Evolutionary conservation across 306 rosid species (phyloP).

Genomic region (Luffa acutangula): DNA sequence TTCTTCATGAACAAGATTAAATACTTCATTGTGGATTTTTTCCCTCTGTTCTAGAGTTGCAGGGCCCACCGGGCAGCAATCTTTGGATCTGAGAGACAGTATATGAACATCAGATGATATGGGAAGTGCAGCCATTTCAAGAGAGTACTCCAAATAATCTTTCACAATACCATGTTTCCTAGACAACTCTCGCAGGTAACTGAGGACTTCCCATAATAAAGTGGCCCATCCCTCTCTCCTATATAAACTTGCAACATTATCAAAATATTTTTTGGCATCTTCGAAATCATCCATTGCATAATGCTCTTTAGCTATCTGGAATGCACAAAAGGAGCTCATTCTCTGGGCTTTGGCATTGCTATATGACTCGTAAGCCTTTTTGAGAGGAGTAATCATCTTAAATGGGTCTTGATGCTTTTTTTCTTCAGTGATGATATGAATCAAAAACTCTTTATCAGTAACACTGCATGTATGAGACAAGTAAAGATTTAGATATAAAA

Average conservation of each 20-base stretch:
- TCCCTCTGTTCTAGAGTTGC: constrained; percentile 59
- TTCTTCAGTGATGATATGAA: constrained; percentile 59
- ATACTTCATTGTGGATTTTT: constrained; percentile 60
- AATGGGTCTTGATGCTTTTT: constrained; percentile 76
- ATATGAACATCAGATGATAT: constrained; percentile 44
- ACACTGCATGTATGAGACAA: constrained; percentile 47
- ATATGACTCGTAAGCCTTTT: constrained; percentile 71
- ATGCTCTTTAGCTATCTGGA: constrained; percentile 81
- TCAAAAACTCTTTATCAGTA: constrained; percentile 69
- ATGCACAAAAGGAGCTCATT: constrained; percentile 68
- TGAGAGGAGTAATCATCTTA: constrained; percentile 71
- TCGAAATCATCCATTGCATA: constrained; percentile 53
- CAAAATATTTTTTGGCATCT: constrained; percentile 58
- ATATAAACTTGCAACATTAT: constrained; percentile 59
- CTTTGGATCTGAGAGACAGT: constrained; percentile 38
- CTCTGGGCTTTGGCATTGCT: constrained; percentile 48
- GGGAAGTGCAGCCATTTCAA: constrained; percentile 94
- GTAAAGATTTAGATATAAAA: constrained; percentile 14
- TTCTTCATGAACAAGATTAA: constrained; percentile 46
- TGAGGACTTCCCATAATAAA: constrained; percentile 85
- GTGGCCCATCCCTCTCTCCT: constrained; percentile 96
- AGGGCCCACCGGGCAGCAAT: constrained; percentile 75
- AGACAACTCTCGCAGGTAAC: constrained; percentile 83
- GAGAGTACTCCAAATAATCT: constrained; percentile 83
- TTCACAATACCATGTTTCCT: constrained; percentile 45